Evolutionary conservation across 176 grass and related monocot species (phyloP).

Genomic region (maize (Zea mays)): DNA sequence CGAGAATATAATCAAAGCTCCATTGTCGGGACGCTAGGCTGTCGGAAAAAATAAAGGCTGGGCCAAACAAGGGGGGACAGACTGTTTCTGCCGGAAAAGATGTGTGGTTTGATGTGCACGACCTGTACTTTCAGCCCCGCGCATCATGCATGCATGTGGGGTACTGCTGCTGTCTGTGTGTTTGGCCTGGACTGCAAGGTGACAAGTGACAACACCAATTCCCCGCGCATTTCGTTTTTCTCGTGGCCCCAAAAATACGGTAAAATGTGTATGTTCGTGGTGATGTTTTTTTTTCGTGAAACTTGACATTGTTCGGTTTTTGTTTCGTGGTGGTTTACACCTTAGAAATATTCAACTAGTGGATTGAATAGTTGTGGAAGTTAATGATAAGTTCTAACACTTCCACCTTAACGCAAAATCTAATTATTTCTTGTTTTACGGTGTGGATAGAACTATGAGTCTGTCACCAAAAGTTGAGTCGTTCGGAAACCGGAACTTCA

Average conservation of each 20-base stretch:
- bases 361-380: too few relatives aligned
- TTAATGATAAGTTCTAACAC: too few relatives aligned
- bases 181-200: slow-evolving; percentile 10
- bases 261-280: background rate
- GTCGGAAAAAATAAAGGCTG: background rate
- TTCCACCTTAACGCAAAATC: too few relatives aligned
- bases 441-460: too few relatives aligned
- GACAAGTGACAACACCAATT: slow-evolving; percentile 22
- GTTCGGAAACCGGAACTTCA: too few relatives aligned
- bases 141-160: slow-evolving; percentile 13
- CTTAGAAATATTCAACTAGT: too few relatives aligned
- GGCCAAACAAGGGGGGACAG: slow-evolving; percentile 11
- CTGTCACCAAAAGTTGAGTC: too few relatives aligned
- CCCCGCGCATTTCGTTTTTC: slow-evolving; percentile 14
- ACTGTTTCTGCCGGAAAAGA: slow-evolving; percentile 15
- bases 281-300: background rate
- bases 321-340: too few relatives aligned
- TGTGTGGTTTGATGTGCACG: slow-evolving; percentile 40
- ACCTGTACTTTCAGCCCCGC: slow-evolving; percentile 37
- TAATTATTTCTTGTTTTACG: too few relatives aligned
- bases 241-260: slow-evolving; percentile 3
- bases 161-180: background rate
- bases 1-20: too few relatives aligned
- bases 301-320: too few relatives aligned
- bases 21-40: too few relatives aligned